Percentiles rank a stretch among this genome's conserved stretches.
Conservation (phyloP, 2,329 filamentous ascomycete species). For the Cladosporium phlei region DNA sequence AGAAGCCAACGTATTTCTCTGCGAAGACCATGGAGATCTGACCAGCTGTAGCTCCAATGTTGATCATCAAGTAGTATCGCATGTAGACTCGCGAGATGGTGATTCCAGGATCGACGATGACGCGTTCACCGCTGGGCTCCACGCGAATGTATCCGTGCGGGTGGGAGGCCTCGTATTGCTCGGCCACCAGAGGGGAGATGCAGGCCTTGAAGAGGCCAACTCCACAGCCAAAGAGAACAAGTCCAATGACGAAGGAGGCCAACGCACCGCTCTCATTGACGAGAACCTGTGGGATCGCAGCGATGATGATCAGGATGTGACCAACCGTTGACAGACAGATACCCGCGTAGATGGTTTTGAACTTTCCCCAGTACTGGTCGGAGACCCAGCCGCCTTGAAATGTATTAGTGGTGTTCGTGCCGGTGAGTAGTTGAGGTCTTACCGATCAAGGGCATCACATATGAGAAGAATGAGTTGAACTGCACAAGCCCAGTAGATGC, state of each 20-base stretch:
- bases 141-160: conserved; percentile 36
- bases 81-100: conserved; percentile 43
- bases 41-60: conserved; percentile 60
- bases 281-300: conserved; percentile 61
- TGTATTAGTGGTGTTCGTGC: not conserved
- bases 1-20: conserved; percentile 62
- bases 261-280: conserved; percentile 54
- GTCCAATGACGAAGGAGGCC: conserved; percentile 57
- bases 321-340: conserved; percentile 60
- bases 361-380: conserved; percentile 66
- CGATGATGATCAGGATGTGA: conserved; percentile 61
- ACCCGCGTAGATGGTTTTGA: conserved; percentile 64
- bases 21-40: conserved; percentile 56
- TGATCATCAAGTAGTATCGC: conserved; percentile 68
- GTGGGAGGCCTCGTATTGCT: conserved; percentile 37
- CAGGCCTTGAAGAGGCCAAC: conserved; percentile 79
- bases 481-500: conserved; percentile 41
- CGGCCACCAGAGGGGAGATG: conserved; percentile 50
- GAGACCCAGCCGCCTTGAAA: conserved; percentile 46
- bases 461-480: conserved; percentile 48
- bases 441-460: conserved; percentile 41
- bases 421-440: not conserved
- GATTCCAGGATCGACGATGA: conserved; percentile 43
- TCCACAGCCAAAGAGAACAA: conserved; percentile 65
- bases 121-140: conserved; percentile 37